Evolutionary conservation across 345 rosid genomes (phyloP), one percentile per base, ranked within the genome.

Genomic region (Melastoma malabathricum): DNA sequence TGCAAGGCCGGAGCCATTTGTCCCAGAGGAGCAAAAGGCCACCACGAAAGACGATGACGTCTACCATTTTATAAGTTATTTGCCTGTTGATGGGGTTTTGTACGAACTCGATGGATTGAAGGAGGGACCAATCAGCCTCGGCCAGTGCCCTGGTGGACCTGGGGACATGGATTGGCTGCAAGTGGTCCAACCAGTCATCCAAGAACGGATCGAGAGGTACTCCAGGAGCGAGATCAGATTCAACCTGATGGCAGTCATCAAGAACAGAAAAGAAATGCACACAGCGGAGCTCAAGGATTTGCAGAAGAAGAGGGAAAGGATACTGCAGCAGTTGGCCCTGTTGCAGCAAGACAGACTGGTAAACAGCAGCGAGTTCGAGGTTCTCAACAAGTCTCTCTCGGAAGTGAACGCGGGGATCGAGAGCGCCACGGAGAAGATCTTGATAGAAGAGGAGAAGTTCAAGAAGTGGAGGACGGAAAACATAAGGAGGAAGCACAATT

Each of bases 41-140:
- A 88, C 97, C 47, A 72, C 78, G n/a, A 88, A 88, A 65, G 98
- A 88, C 18, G 98, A 92, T 22, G 98, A 92, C 14, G 94, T 92
- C 23, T 92, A 87, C 82, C 98, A 92, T 66, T 92, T 92, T 64
- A 88, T 88, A 49, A 92, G 98, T 64, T 92, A 92, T 67, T 64
- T 92, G 47, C 94, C 95, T 15, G 84, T 92, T 17, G 86, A 88
- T 48, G 98, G 98, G 18, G 74, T 87, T 56, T 66, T 92, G 41
- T 92, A 92, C 61, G 98, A 92, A 69, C 95, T 92, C 54, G 98
- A 92, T 68, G 98, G 98, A 44, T 64, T 92, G 60, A 92, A 92
- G 70, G 95, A 84, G 47, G 98, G 98, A 44, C 97, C 98, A 29
- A 79, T 92, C 51, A 81, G 94, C 75, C 97, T 87, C 49, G 94